Percentiles rank a stretch among this genome's conserved stretches.
Evolutionary conservation across 768 basidiomycete genomes (phyloP).

Genomic region (Clathrus columnatus): DNA sequence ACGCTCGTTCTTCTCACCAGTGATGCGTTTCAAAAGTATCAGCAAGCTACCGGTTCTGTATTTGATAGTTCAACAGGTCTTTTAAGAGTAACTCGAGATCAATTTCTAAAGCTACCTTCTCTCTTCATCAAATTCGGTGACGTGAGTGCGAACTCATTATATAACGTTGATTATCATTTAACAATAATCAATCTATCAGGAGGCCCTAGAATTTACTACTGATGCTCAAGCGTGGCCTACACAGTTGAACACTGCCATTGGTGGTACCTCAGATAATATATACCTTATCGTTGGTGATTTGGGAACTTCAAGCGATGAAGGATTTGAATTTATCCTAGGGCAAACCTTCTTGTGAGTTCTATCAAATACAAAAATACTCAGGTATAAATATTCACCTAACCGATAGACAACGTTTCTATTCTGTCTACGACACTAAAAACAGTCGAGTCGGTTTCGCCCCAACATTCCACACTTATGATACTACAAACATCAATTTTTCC

Average conservation of each 20-base stretch:
- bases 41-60: slow-evolving; percentile 23
- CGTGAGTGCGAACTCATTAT: background rate
- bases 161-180: background rate
- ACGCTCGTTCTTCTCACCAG: slow-evolving; percentile 20
- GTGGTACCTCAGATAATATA: slow-evolving; percentile 22
- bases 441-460: slow-evolving; percentile 13
- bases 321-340: slow-evolving; percentile 31
- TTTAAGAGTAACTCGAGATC: background rate
- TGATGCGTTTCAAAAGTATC: slow-evolving; percentile 36
- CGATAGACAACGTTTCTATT: slow-evolving; percentile 14
- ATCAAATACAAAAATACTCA: background rate
- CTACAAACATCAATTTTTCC: too few relatives aligned
- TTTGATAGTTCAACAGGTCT: slow-evolving; percentile 12
- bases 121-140: background rate
- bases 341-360: slow-evolving; percentile 16
- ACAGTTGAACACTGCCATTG: slow-evolving; percentile 26
- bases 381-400: slow-evolving; percentile 5
- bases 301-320: slow-evolving; percentile 18
- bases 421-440: slow-evolving; percentile 16
- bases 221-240: slow-evolving; percentile 27
- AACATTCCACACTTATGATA: slow-evolving; percentile 12
- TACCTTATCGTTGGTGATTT: slow-evolving; percentile 28
- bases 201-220: slow-evolving; percentile 7
- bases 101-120: background rate
- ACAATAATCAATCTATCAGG: background rate